Evolutionary conservation across 148 eudicot genomes (phyloP).

Genomic region (Camellia granthamiana): DNA sequence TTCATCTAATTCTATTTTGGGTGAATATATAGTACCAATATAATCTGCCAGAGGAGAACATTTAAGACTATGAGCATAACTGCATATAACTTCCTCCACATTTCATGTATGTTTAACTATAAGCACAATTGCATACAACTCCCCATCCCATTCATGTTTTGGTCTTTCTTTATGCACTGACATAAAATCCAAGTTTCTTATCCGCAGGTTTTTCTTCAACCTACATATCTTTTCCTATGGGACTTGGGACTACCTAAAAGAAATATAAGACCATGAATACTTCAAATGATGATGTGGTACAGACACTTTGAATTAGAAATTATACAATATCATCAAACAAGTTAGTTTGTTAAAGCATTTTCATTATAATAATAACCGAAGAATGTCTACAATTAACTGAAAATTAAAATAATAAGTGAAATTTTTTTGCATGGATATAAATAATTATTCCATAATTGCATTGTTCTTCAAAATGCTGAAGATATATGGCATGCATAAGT

Average conservation of each 20-base stretch:
- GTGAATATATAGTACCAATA: background rate
- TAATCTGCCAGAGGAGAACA: no score
- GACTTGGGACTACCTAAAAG: background rate
- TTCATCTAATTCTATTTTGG: background rate
- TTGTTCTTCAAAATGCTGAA: background rate
- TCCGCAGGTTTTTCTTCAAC: background rate
- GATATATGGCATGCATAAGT: background rate
- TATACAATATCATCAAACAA: background rate
- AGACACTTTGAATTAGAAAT: no score
- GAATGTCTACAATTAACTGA: no score
- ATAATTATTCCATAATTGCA: background rate
- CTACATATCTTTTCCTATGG: background rate
- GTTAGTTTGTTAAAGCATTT: background rate
- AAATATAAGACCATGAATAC: background rate
- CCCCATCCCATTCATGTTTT: conserved; percentile 7
- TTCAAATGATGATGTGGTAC: background rate
- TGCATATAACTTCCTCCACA: no score
- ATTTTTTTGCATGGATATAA: background rate
- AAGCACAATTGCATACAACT: background rate
- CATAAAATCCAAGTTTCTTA: background rate
- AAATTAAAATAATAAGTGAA: background rate
- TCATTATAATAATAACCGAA: no score
- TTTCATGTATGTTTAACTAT: background rate
- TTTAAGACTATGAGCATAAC: no score
- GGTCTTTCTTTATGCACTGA: background rate